Evolutionary conservation across 192 early-diverging fungal species (phyloP).

Genomic region (Umbelopsis sp.): DNA sequence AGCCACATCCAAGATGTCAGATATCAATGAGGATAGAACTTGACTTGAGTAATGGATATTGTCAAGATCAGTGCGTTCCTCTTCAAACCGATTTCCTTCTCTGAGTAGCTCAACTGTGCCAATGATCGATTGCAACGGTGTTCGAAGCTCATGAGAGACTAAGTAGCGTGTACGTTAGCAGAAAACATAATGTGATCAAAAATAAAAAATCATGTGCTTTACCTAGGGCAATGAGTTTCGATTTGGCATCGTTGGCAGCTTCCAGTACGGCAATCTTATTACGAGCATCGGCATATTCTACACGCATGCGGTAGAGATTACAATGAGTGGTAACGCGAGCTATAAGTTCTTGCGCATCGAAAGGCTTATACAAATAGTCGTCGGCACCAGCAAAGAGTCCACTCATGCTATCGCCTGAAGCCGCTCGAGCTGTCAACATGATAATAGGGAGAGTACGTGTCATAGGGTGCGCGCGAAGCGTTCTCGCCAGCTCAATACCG

Average conservation of each 20-base stretch:
- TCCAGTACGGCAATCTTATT: slow-evolving; percentile 2
- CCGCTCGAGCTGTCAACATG: slow-evolving; percentile 55
- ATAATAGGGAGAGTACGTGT: slow-evolving; percentile 59
- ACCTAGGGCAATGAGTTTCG: slow-evolving; percentile 1
- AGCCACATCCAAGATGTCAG: background rate
- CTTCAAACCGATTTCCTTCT: slow-evolving; percentile 2
- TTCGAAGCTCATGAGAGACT: slow-evolving; percentile 8
- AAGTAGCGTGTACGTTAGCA: background rate
- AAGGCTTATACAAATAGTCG: slow-evolving; percentile 59
- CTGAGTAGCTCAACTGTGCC: background rate
- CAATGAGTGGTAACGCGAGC: slow-evolving; percentile 57
- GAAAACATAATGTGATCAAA: too few species aligned
- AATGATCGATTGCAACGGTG: slow-evolving; percentile 1
- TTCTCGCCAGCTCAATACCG: slow-evolving; percentile 53
- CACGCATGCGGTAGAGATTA: slow-evolving; percentile 47
- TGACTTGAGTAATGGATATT: slow-evolving; percentile 9
- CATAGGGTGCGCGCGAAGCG: slow-evolving; percentile 36
- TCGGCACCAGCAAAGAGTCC: slow-evolving; percentile 60
- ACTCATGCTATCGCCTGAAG: slow-evolving; percentile 53
- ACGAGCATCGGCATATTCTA: slow-evolving; percentile 35
- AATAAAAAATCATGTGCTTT: background rate
- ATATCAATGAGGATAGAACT: background rate
- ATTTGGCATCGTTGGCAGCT: slow-evolving; percentile 1
- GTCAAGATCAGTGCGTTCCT: background rate
- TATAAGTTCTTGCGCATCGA: slow-evolving; percentile 53